Conservation (phyloP, 2,329 filamentous ascomycete genomes). For the Sporothrix brunneoviolacea region DNA sequence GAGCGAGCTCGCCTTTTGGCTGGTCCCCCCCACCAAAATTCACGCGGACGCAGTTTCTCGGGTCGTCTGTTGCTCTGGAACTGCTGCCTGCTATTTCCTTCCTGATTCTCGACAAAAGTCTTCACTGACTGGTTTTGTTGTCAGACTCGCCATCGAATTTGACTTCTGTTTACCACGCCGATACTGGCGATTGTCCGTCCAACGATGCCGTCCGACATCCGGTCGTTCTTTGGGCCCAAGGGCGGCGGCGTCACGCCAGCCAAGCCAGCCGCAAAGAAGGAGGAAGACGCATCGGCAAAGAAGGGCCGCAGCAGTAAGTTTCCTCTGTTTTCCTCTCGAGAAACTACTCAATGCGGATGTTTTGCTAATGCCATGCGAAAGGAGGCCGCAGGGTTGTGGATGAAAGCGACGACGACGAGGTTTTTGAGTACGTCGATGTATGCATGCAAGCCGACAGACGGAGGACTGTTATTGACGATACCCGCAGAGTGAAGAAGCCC, state of each 20-base stretch:
- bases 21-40: not conserved
- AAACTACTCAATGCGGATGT: no score
- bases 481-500: slow-evolving; percentile 47
- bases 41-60: not conserved
- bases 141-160: not conserved
- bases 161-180: no score
- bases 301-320: slow-evolving; percentile 20
- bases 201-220: slow-evolving; percentile 62
- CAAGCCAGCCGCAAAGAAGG: slow-evolving; percentile 30
- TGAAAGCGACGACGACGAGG: slow-evolving; percentile 20
- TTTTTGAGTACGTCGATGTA: slow-evolving; percentile 30
- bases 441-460: no score
- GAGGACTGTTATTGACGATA: not conserved
- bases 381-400: slow-evolving; percentile 25
- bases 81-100: not conserved
- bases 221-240: slow-evolving; percentile 67
- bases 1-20: not conserved
- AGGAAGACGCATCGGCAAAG: slow-evolving; percentile 29
- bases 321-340: not conserved
- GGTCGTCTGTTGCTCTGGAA: not conserved
- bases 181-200: no score
- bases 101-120: not conserved
- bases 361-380: slow-evolving; percentile 1
- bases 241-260: slow-evolving; percentile 34
- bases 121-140: not conserved